A percentile compares a stretch with the other conserved stretches of the same genome.
Evolutionary conservation across 2,329 filamentous ascomycete genomes (phyloP).

Genomic region (Sporothrix humicola): DNA sequence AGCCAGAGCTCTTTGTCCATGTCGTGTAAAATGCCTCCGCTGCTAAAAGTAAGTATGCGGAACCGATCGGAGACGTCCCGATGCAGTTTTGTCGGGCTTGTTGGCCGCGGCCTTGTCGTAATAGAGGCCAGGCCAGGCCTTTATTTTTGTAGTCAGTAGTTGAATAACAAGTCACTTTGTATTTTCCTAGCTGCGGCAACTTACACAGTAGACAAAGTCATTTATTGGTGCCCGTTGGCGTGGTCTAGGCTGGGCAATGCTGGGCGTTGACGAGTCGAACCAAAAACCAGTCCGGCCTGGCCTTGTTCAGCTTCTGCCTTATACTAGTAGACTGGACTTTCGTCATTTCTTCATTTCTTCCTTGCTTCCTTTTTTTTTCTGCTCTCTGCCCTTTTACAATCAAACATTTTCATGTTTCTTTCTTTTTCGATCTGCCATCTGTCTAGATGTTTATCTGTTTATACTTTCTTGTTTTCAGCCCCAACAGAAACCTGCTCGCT

Average conservation of each 20-base stretch:
- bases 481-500: background rate
- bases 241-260: background rate
- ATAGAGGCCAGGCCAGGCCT: background rate
- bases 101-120: background rate
- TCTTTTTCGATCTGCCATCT: background rate
- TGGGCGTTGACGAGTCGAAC: background rate
- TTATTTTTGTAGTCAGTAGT: background rate
- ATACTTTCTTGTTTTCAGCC: background rate
- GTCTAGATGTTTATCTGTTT: background rate
- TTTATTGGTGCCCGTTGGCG: conserved; percentile 9
- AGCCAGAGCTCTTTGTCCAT: background rate
- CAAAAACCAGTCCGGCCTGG: background rate
- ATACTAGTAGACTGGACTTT: background rate
- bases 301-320: background rate
- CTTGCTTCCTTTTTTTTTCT: background rate
- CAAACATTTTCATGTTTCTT: background rate
- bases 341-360: background rate
- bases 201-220: background rate
- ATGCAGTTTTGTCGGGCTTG: background rate
- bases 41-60: background rate
- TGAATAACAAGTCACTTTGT: background rate
- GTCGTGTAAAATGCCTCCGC: background rate
- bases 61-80: conserved; percentile 11
- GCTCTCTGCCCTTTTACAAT: background rate
- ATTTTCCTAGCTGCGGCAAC: background rate